Evolutionary conservation across 2,329 filamentous ascomycete genomes (phyloP).

Genomic region (Fusarium sp.): DNA sequence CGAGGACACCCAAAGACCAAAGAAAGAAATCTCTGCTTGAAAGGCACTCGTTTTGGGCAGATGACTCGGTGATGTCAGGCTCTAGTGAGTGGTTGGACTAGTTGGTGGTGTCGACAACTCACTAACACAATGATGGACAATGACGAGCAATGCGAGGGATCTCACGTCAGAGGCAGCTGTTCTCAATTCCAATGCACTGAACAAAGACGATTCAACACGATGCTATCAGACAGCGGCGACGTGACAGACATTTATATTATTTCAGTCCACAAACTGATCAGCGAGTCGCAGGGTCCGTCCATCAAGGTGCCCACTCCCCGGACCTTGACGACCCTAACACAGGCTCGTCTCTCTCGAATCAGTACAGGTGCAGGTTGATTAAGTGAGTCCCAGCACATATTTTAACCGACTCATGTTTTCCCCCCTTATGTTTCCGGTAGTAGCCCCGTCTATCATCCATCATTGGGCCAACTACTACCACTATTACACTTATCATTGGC

Average conservation of each 20-base stretch:
- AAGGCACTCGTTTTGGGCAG: constrained; percentile 2
- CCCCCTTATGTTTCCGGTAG: constrained; percentile 7
- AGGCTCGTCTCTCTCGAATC: constrained; percentile 34
- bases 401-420: constrained; percentile 10
- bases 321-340: constrained; percentile 32
- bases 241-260: constrained; percentile 37
- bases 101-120: constrained; percentile 17
- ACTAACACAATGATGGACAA: constrained; percentile 19
- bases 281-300: constrained; percentile 28
- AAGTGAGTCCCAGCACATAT: constrained; percentile 18
- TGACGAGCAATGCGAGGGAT: constrained; percentile 20
- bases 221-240: not conserved
- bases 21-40: not conserved
- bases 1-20: not conserved
- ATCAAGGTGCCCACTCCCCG: constrained; percentile 43
- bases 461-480: not conserved
- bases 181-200: constrained; percentile 1
- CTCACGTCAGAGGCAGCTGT: constrained; percentile 36
- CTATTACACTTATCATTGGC: not conserved
- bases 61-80: constrained; percentile 23
- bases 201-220: constrained; percentile 18
- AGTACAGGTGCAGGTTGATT: constrained; percentile 17
- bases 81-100: constrained; percentile 12
- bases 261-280: constrained; percentile 16
- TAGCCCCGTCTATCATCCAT: not conserved